Evolutionary conservation across 495 filamentous ascomycete genomes (phyloP), one percentile per base, ranked within the genome.

Genomic region (Chaetomidium leptoderma): DNA sequence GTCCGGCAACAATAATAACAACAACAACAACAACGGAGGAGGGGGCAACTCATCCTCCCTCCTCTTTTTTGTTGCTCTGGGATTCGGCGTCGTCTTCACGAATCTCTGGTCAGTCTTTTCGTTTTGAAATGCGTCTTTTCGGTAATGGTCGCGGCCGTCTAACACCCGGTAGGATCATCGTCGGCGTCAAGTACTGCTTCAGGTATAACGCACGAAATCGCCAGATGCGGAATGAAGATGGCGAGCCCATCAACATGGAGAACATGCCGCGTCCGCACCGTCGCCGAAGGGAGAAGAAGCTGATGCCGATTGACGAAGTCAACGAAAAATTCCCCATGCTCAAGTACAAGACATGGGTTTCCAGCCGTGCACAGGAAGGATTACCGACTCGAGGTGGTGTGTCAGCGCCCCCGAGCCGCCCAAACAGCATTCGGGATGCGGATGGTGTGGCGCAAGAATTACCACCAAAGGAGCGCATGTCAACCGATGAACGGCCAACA

Each of bases 121-220:
- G 26, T 49, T 24, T 5, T 37, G 33, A 19, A 4, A 4, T n/a
- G 23, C 11, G n/a, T 19, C 2, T 13, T 6, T 1, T 21, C 17
- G n/a, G 1, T 4, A 37, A 47, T 11, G n/a, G 10, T 11, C 30
- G 23, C 9, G n/a, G 10, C 16, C 30, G 23, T 65, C 72, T 78
- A 70, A 76, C 60, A 7, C 45, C n/a, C 4, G 13, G 42, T 65
- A 97, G 93, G 93, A 98, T 98, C 70, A 98, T 98, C 66, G 93
- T 98, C 62, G 93, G 93, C 37, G 93, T 98, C 49, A 98, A 98
- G 73, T 98, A 98, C 73, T 98, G 93, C 74, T 98, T 98, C 71
- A 82, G 93, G 51, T 97, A 98, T 70, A 98, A 97, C 70, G 91
- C 95, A 60, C 84, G 93, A 27, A 95, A 95, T 70, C 88, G 93